Base-by-base conservation (phyloP, 352 stramenopile species). In the Phytophthora palmivora region DNA sequence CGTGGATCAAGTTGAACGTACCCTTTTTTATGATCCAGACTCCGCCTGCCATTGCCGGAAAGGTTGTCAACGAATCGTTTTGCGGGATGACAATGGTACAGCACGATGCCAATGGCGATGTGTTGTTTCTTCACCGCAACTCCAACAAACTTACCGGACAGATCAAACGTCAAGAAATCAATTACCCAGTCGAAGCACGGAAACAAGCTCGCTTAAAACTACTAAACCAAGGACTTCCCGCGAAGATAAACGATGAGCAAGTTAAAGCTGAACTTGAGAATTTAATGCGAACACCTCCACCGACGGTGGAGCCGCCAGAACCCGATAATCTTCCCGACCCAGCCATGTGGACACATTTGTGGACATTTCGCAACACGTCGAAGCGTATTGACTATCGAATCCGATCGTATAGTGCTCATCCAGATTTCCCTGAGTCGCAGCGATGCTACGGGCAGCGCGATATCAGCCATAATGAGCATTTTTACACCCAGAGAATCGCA, bases 321-420 rank as follows among this genome's bases (percentile, higher is more conserved):
- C 38, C 63, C 0, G 70, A 74, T 51, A 49, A 70, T 46, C 42
- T 74, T 15, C 64, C 70, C 15, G 77, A 86, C 46, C 79, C 78
- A 19, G 63, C 70, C 3, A 81, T 91, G 58, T 87, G 83, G 75
- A 90, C 84, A 7, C 81, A 91, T 36, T 58, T 92, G 60, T 61
- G 78, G 69, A 72, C 78, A 21, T 80, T 90, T 53, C 79, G 81
- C 38, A 74, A 73, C 16, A 82, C 61, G 4, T 76, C 71, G 0
- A 55, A 47, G 8, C 63, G 65, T 1, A 42, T 39, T 16, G 62
- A 84, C 63, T 89, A 84, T 43, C 58, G 44, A 42, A 76, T 89
- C 16, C 70, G 82, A 24, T 84, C 84, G 37, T 89, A 75, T 52
- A 63, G 72, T n/a, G 76, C 58, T 43, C 48, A 63, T 7, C 54